Base-by-base conservation (phyloP, 2,329 filamentous ascomycete genomes). In the Cryphonectria parasitica region DNA sequence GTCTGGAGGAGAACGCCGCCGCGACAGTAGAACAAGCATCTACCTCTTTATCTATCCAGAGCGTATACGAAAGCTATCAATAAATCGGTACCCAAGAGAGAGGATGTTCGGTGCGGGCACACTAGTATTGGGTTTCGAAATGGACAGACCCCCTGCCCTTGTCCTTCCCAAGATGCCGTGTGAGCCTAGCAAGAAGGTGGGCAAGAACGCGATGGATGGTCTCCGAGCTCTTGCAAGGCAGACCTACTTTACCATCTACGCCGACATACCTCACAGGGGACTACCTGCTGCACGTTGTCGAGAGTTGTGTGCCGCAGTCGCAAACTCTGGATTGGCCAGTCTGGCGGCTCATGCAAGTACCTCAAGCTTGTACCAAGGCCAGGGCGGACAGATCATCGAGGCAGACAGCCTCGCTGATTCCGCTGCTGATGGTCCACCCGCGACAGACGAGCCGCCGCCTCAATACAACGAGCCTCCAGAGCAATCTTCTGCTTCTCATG, bases 11-110 rank as follows among this genome's bases (percentile, higher is more conserved):
- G 19, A 31, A 39, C 28, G 28, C 17, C 64, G 64, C 2, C 64
- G 69, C 36, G 69, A 70, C 60, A 65, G 64, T 41, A 67, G 69
- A 45, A 70, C 69, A 4, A 64, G 25, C 31, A 22, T 68, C 36
- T 70, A 56, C 41, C n/a, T 70, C 8, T 61, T 62, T 45, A 64
- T 70, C 28, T 70, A 70, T 39, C 69, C 69, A 1, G 69, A 70
- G 60, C 69, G 65, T 22, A 68, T 70, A 31, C 39, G 45, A 15
- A 49, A 43, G 60, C 45, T 68, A 25, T 60, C 65, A 1, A 28
- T 70, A 19, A 65, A 67, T 8, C 36, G 34, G 34, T n/a, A 64
- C 5, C 64, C 64, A 7, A 28, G 36, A 8, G 69, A 68, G 25
- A 67, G 64, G 49, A 58, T 64, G 49, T n/a, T 70, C 19, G 69